These are phyloP conservation scores for Quercus gilva DNA, from an alignment of 306 rosid genomes.

Conservation along the genomic window DNA sequence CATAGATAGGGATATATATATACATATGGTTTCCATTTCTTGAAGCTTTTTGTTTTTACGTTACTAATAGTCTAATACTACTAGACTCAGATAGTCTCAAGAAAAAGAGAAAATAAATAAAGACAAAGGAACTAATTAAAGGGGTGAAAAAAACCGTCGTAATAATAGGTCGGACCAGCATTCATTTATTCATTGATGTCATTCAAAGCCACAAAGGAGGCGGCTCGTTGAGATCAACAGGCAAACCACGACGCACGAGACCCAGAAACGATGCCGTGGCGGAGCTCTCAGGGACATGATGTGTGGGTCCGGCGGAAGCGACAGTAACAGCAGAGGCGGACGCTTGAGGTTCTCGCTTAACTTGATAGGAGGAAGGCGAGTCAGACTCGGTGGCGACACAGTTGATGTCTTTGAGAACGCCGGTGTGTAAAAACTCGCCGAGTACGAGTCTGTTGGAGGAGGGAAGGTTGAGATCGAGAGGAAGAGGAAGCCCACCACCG, in stretches of 20 bases:
- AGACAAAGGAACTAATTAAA: not conserved
- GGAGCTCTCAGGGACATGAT: slow-evolving; percentile 16
- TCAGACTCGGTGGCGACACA: not conserved
- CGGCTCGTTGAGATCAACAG: slow-evolving; percentile 87
- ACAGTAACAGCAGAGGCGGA: not conserved
- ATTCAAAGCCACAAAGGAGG: slow-evolving; percentile 86
- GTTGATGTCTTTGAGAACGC: slow-evolving; percentile 35
- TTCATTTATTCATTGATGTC: not conserved
- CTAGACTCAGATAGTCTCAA: not conserved
- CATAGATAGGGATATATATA: not conserved
- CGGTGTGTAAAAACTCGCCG: slow-evolving; percentile 62
- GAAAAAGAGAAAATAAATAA: not conserved
- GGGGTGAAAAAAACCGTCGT: not conserved
- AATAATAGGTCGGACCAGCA: not conserved
- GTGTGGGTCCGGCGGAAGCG: not conserved
- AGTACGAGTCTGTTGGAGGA: slow-evolving; percentile 45
- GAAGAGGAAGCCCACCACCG: not conserved
- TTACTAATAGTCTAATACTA: not conserved
- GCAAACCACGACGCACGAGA: slow-evolving; percentile 67
- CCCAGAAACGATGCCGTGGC: slow-evolving; percentile 65
- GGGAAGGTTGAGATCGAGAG: slow-evolving; percentile 68
- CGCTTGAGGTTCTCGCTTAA: not conserved
- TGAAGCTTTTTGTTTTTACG: not conserved
- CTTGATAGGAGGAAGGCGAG: slow-evolving; percentile 5
- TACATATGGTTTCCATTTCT: slow-evolving; percentile 5